phyloP scores from a whole-genome alignment of 2,329 filamentous ascomycete genomes.

The Graphiopsis chlorocephala region DNA sequence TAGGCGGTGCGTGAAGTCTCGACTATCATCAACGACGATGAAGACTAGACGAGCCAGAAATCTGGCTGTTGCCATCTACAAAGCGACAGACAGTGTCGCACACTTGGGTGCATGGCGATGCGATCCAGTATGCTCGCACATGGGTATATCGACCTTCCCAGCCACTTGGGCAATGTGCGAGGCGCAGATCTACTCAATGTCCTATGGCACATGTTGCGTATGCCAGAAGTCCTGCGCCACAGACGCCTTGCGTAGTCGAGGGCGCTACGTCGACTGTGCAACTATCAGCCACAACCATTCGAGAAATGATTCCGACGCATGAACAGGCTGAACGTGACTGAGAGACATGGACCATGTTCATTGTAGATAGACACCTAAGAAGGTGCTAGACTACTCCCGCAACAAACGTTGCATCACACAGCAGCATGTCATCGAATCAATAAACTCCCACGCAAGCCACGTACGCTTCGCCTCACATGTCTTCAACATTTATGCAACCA shows the following conservation, averaged over 20 bases:
- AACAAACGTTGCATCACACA: neutral
- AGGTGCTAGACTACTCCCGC: neutral
- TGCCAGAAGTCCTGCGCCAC: neutral
- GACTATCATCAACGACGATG: neutral
- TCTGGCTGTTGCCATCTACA: neutral
- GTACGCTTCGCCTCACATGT: neutral
- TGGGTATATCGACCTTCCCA: neutral
- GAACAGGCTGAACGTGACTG: neutral
- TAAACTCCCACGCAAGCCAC: neutral
- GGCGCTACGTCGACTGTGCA: neutral
- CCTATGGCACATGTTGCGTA: neutral
- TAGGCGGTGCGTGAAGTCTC: slow-evolving; percentile 23
- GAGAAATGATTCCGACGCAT: neutral
- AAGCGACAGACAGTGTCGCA: neutral
- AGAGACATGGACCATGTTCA: neutral
- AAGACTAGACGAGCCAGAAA: neutral
- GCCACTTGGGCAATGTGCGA: neutral
- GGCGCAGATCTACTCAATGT: neutral
- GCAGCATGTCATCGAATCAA: neutral
- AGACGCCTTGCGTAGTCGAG: neutral
- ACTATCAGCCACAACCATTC: neutral
- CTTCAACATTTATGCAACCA: neutral
- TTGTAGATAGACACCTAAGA: neutral
- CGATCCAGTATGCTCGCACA: neutral
- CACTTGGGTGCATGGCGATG: neutral